phyloP scores from a whole-genome alignment of 305 asterid genomes.

The Fraxinus paxiana region DNA sequence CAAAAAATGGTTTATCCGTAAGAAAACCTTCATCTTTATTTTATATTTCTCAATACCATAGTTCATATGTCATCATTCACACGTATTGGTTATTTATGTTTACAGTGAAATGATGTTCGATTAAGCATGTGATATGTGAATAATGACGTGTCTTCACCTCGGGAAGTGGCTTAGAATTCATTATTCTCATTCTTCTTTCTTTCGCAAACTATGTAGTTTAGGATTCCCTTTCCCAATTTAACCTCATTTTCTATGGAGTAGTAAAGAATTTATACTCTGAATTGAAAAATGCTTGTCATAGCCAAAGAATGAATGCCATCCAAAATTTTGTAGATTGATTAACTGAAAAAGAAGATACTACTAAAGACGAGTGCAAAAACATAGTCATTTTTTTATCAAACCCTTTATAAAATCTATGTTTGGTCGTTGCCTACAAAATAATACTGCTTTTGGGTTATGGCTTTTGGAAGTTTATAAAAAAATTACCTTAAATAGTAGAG shows the following conservation, averaged over 20 bases:
- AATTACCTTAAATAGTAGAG: neutral
- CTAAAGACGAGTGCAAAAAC: neutral
- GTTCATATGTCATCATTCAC: neutral
- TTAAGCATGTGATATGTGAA: neutral
- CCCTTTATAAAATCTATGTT: neutral
- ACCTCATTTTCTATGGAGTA: neutral
- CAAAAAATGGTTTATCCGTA: conserved; percentile 98
- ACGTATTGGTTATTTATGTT: neutral
- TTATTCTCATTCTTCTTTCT: neutral
- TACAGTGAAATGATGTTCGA: neutral
- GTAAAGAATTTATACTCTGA: neutral
- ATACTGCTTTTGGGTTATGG: neutral
- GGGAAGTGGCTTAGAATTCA: neutral
- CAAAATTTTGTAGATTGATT: neutral
- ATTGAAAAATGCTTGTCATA: neutral
- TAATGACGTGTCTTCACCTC: neutral
- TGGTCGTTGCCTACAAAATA: neutral
- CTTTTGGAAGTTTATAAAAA: neutral
- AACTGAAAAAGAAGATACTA: neutral
- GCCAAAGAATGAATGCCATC: neutral
- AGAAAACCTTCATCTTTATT: conserved; percentile 30
- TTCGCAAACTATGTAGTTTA: neutral
- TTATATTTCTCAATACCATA: neutral
- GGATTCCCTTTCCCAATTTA: neutral
- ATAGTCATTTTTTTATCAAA: neutral